phyloP scores from a whole-genome alignment of 1,284 basidiomycete genomes.

The Pseudozyma tsukubaensis region DNA sequence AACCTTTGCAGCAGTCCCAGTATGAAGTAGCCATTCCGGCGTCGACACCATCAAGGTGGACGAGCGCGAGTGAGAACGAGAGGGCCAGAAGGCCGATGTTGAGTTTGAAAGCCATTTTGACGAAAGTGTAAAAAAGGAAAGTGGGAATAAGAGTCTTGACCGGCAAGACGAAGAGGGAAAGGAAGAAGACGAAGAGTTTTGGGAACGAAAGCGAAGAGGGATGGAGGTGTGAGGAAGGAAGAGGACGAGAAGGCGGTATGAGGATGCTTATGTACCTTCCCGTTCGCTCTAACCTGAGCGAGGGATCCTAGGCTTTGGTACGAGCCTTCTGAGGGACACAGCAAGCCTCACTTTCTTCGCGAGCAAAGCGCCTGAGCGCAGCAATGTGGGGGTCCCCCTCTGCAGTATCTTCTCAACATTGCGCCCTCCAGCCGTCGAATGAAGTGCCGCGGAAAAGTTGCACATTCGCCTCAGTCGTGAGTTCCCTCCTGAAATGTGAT shows the following conservation, averaged over 20 bases:
- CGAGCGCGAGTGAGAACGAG: constrained; percentile 25
- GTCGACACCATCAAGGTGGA: constrained; percentile 28
- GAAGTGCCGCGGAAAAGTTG: too few species aligned
- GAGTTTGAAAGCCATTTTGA: constrained; percentile 33
- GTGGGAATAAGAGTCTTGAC: constrained; percentile 6
- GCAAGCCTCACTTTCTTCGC: too few species aligned
- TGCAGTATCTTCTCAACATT: too few species aligned
- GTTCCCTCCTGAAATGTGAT: too few species aligned
- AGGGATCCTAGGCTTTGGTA: too few species aligned
- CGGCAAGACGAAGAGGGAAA: constrained; percentile 7
- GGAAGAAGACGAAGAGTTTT: not conserved
- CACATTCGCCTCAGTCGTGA: too few species aligned
- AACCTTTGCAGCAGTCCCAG: constrained; percentile 38
- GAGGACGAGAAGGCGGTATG: not conserved
- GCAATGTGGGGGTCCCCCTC: too few species aligned
- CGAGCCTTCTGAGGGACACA: too few species aligned
- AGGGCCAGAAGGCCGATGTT: constrained; percentile 33
- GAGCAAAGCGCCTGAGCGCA: too few species aligned
- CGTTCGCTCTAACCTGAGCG: too few species aligned
- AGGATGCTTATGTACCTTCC: not conserved
- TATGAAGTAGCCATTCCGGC: constrained; percentile 39
- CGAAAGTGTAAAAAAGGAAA: not conserved
- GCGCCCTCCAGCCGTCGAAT: too few species aligned
- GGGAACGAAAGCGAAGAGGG: not conserved
- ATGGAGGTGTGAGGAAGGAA: not conserved